A percentile compares a stretch with the other conserved stretches of the same genome.
phyloP scores from a whole-genome alignment of 2,329 filamentous ascomycete species.

The Waltergamsia citrina region DNA sequence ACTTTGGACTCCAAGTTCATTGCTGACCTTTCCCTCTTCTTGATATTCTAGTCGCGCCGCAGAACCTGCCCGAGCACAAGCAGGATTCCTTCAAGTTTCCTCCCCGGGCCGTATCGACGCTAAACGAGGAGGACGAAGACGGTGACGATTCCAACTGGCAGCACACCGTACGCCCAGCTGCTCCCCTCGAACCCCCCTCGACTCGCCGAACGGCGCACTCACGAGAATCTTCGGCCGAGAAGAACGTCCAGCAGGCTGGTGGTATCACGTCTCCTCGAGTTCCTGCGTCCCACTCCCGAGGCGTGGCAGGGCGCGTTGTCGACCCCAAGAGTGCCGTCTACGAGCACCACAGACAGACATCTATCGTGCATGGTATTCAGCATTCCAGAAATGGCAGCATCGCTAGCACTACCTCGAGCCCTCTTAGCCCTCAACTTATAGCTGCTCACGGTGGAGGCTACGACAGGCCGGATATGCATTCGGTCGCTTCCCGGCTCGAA shows the following conservation, averaged over 20 bases:
- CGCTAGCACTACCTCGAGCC: conserved; percentile 70
- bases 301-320: conserved; percentile 34
- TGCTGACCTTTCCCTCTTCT: background rate
- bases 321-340: conserved; percentile 48
- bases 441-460: conserved; percentile 53
- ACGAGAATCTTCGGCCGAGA: conserved; percentile 49
- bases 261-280: conserved; percentile 25
- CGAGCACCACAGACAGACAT: conserved; percentile 91
- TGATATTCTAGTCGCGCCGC: conserved; percentile 40
- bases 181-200: conserved; percentile 26
- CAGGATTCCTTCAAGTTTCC: conserved; percentile 43
- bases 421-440: conserved; percentile 80
- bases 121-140: conserved; percentile 44
- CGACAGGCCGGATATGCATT: conserved; percentile 43
- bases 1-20: background rate
- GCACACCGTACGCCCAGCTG: conserved; percentile 36
- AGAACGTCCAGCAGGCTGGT: conserved; percentile 22
- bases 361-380: conserved; percentile 92
- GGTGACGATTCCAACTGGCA: conserved; percentile 39
- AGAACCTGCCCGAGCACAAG: conserved; percentile 46
- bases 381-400: conserved; percentile 86
- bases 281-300: conserved; percentile 31
- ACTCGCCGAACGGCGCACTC: conserved; percentile 39
- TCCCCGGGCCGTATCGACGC: conserved; percentile 37
- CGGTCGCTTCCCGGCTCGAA: conserved; percentile 30